Percentiles rank a stretch among this genome's conserved stretches.
Evolutionary conservation across 164 flowering plant genomes (phyloP).

Genomic region (Berberis vulgaris): DNA sequence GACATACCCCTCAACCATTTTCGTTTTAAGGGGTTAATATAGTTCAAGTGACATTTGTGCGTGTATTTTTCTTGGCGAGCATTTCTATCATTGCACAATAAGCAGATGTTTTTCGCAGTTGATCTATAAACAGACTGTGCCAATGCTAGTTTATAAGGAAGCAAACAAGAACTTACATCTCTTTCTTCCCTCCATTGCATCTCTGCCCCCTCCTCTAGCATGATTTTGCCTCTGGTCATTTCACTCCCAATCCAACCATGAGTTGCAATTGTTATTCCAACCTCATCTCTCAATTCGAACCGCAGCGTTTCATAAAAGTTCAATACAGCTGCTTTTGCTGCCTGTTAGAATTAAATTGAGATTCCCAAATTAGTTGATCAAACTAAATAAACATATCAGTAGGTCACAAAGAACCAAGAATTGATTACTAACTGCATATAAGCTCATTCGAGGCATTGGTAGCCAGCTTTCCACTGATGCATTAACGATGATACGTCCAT

Average conservation of each 20-base stretch:
- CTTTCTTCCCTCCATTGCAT: slow-evolving; percentile 95
- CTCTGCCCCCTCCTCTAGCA: slow-evolving; percentile 77
- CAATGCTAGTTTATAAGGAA: not conserved
- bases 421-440: slow-evolving; percentile 61
- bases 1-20: too few species aligned
- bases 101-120: not conserved
- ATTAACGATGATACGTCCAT: slow-evolving; percentile 70
- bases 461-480: slow-evolving; percentile 90
- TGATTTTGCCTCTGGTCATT: slow-evolving; percentile 65
- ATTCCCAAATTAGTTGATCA: not conserved
- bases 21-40: too few species aligned
- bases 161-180: slow-evolving; percentile 41
- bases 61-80: too few species aligned
- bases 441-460: slow-evolving; percentile 89
- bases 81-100: not conserved
- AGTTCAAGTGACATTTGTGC: too few species aligned
- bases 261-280: slow-evolving; percentile 82
- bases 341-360: slow-evolving; percentile 25
- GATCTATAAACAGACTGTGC: not conserved
- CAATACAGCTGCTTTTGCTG: slow-evolving; percentile 80
- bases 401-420: not conserved
- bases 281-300: slow-evolving; percentile 63
- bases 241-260: slow-evolving; percentile 94
- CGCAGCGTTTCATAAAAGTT: slow-evolving; percentile 85
- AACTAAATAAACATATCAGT: not conserved